Percentiles rank a stretch among this genome's conserved stretches.
Evolutionary conservation across 805 yeast genomes (phyloP).

Genomic region (Tetrapisispora phaffii): DNA sequence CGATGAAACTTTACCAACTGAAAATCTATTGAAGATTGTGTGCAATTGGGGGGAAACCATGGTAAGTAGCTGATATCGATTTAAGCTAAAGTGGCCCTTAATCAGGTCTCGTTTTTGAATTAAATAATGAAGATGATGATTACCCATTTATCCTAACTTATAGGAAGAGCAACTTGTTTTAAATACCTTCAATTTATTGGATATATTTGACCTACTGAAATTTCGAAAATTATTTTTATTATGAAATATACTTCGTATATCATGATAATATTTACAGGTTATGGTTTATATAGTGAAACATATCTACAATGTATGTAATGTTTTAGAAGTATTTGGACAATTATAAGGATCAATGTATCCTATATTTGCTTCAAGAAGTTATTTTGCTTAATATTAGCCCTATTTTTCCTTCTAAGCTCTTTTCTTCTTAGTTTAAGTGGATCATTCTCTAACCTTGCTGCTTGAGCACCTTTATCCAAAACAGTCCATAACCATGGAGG

Average conservation of each 20-base stretch:
- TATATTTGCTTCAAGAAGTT: conserved; percentile 44
- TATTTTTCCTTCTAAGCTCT: conserved; percentile 57
- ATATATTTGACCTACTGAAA: too few relatives aligned
- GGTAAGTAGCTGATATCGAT: not conserved
- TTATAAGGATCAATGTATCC: not conserved
- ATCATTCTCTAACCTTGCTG: conserved; percentile 40
- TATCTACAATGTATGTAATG: not conserved
- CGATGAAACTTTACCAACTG: not conserved
- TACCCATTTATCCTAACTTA: too few relatives aligned
- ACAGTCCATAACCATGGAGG: conserved; percentile 93
- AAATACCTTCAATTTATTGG: too few relatives aligned
- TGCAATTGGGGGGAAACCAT: conserved; percentile 4
- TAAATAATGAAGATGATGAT: too few relatives aligned
- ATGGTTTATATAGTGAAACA: not conserved
- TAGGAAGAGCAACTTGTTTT: too few relatives aligned
- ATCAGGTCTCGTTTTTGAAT: not conserved
- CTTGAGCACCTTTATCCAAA: conserved; percentile 53
- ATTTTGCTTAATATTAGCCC: conserved; percentile 60
- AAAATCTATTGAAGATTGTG: conserved; percentile 6
- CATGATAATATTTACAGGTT: not conserved
- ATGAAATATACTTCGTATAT: not conserved
- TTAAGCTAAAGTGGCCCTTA: too few relatives aligned
- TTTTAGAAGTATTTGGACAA: not conserved
- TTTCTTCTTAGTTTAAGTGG: conserved; percentile 63
- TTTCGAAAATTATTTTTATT: too few relatives aligned